phyloP scores from a whole-genome alignment of 495 filamentous ascomycete species.

The Acidomyces sp. region DNA sequence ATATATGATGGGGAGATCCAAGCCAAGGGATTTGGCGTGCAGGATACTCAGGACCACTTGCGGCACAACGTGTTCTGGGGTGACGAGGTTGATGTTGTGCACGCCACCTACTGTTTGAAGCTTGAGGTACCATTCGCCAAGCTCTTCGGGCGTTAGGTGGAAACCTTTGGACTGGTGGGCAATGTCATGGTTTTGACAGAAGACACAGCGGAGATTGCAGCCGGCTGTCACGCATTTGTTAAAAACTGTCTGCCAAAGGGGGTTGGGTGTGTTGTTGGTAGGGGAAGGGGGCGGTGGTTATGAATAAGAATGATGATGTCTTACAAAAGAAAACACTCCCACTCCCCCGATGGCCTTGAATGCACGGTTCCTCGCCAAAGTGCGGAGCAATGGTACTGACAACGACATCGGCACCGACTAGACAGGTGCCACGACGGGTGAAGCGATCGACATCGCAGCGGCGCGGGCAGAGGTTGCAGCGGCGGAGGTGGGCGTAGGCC shows the following conservation, averaged over 20 bases:
- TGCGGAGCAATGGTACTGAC: slow-evolving; percentile 69
- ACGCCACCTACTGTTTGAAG: slow-evolving; percentile 57
- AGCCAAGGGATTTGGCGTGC: slow-evolving; percentile 49
- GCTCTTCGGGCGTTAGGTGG: slow-evolving; percentile 61
- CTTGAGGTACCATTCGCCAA: slow-evolving; percentile 66
- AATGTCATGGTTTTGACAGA: slow-evolving; percentile 76
- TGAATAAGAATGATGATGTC: no score
- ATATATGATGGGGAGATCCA: slow-evolving; percentile 59
- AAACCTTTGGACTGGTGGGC: slow-evolving; percentile 59
- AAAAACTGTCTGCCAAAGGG: no score
- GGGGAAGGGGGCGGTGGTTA: no score
- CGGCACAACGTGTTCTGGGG: slow-evolving; percentile 66
- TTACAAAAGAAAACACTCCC: slow-evolving; percentile 57
- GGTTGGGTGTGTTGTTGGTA: no score
- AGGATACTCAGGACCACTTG: slow-evolving; percentile 61
- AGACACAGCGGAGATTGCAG: slow-evolving; percentile 65
- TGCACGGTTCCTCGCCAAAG: slow-evolving; percentile 61
- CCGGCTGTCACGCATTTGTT: no score
- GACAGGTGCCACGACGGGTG: slow-evolving; percentile 55
- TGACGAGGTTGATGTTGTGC: slow-evolving; percentile 72
- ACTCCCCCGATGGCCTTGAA: slow-evolving; percentile 61
- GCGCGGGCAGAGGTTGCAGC: slow-evolving; percentile 67
- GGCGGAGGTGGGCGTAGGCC: slow-evolving; percentile 53
- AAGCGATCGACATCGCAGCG: slow-evolving; percentile 62
- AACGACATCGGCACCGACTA: slow-evolving; percentile 59